phyloP scores from a whole-genome alignment of 345 rosid species.

The Theobroma cacao region DNA sequence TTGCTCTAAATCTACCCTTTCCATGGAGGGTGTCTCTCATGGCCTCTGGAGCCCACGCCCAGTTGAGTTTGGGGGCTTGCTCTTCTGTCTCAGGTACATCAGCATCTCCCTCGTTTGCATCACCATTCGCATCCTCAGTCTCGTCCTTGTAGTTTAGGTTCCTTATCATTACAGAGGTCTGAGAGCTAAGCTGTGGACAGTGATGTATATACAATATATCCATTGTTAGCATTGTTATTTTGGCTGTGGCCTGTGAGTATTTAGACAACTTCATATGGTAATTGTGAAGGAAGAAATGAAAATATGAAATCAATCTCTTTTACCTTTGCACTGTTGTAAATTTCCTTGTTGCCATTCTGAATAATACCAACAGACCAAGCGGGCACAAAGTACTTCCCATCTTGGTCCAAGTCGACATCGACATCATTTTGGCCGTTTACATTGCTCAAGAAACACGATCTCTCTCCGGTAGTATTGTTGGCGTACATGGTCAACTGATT shows the following conservation, averaged over 20 bases:
- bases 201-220: not conserved
- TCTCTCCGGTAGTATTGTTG: conserved; percentile 25
- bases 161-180: conserved; percentile 45
- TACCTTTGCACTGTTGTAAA: conserved; percentile 61
- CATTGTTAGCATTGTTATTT: not conserved
- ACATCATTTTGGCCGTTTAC: conserved; percentile 39
- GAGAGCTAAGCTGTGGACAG: conserved; percentile 24
- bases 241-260: not conserved
- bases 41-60: conserved; percentile 63
- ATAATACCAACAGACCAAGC: conserved; percentile 80
- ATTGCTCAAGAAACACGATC: conserved; percentile 58
- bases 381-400: conserved; percentile 34
- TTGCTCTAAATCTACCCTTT: conserved; percentile 30
- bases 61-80: conserved; percentile 32
- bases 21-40: conserved; percentile 27
- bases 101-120: not conserved
- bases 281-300: not conserved
- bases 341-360: conserved; percentile 53
- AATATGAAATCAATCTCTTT: not conserved
- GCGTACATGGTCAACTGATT: conserved; percentile 37
- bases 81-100: conserved; percentile 20
- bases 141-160: not conserved
- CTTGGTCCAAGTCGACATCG: conserved; percentile 38
- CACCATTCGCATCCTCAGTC: not conserved
- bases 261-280: not conserved